These are phyloP conservation scores for Capsella rubella DNA, from an alignment of 441 rosid species.

Conservation along the genomic window DNA sequence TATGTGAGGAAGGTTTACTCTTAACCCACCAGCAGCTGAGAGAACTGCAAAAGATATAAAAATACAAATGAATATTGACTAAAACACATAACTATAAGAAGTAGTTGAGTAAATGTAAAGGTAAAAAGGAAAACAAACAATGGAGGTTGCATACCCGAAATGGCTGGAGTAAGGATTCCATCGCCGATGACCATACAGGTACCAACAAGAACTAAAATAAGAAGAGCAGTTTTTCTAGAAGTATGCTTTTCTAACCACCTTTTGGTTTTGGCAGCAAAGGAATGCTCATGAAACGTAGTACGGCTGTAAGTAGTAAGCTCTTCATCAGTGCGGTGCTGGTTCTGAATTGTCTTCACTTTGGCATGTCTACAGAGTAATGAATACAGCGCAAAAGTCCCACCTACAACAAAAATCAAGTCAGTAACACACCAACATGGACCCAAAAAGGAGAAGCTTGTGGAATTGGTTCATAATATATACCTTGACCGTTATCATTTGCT, in stretches of 20 bases:
- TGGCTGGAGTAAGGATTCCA: constrained; percentile 98
- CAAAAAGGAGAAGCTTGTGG: not conserved
- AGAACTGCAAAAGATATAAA: constrained; percentile 37
- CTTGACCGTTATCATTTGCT: constrained; percentile 56
- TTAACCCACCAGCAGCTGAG: constrained; percentile 49
- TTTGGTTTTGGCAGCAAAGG: constrained; percentile 92
- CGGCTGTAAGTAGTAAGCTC: constrained; percentile 94
- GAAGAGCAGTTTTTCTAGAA: constrained; percentile 73
- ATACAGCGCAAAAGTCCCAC: constrained; percentile 94
- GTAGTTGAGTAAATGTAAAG: not conserved
- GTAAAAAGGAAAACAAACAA: not conserved
- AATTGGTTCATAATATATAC: constrained; percentile 19
- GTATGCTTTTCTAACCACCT: constrained; percentile 73
- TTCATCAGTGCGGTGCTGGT: constrained; percentile 95
- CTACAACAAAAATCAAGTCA: constrained; percentile 46
- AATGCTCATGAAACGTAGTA: constrained; percentile 74
- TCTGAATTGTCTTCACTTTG: constrained; percentile 84
- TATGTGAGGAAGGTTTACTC: constrained; percentile 46
- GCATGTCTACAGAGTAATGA: constrained; percentile 98
- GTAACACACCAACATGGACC: not conserved
- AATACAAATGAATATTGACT: not conserved
- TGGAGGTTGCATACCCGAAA: constrained; percentile 65
- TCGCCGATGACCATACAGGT: constrained; percentile 99
- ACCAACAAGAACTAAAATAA: constrained; percentile 88
- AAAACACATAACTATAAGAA: not conserved